Evolutionary conservation across 192 early-diverging fungal genomes (phyloP), one percentile per base, ranked within the genome.

Genomic region (Chytriomyces hyalinus): DNA sequence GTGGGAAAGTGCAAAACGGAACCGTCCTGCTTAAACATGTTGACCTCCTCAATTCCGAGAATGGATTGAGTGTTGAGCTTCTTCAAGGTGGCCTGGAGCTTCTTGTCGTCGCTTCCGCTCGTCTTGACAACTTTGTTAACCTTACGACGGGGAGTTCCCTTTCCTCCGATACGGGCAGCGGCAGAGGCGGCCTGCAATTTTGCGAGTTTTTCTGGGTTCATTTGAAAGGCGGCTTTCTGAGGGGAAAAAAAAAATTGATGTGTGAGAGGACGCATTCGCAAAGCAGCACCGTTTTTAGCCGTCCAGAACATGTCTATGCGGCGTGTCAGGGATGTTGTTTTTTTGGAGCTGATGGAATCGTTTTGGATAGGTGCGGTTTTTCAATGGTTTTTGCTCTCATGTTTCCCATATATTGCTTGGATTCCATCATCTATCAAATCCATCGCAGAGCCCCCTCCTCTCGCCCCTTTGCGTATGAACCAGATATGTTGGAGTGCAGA

Each of bases 21-120:
- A 79, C 95, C 95, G 80, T 97, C 92, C 61, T 91, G 91, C 87
- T 90, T 94, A 89, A 98, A 98, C 94, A 99, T 97, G 92, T 98
- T 98, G 86, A 99, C 94, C 79, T 98, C 93, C 88, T 98, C 97
- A 75, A 98, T 92, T 75, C 86, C 89, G 81, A 88, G 84, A 76
- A 97, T 89, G 73, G 90, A 87, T 86, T 95, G 93, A 64, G 94
- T 91, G 79, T 93, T 90, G 70, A 98, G 90, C 91, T 97, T 97
- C 82, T 93, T 95, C 72, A 98, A 88, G 69, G 93, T 89, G 68
- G 91, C 86, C 79, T 92, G 88, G 62, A 98, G 92, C 93, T 97
- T 98, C 81, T 94, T 95, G 88, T 97, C 96, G 82, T 99, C 96
- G 83, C 91, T 87, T 48, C 86, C 89, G 61, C 85, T 77, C 59